Conservation (phyloP, 1,284 basidiomycete species). For the Trichosporon coremiiforme region DNA sequence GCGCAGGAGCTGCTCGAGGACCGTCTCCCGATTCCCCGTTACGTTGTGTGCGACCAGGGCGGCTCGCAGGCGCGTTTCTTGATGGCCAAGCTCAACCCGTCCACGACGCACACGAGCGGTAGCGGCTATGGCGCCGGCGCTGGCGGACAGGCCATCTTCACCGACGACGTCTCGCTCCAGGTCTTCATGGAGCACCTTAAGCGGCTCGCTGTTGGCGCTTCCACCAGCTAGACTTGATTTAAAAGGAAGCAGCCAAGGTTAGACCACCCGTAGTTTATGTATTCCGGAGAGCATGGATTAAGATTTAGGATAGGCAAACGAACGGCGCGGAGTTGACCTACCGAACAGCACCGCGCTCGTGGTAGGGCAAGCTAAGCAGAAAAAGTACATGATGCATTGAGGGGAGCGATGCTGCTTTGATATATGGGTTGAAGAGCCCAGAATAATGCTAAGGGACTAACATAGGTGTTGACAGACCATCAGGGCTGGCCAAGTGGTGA, state of each 20-base stretch:
- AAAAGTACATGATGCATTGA: conserved; percentile 17
- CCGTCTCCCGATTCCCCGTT: conserved; percentile 94
- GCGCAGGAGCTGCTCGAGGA: conserved; percentile 88
- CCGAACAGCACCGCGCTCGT: too few relatives aligned
- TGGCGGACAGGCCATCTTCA: conserved; percentile 91
- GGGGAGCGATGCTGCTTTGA: conserved; percentile 11
- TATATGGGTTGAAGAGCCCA: not conserved
- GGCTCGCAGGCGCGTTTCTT: conserved; percentile 97
- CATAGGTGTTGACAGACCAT: not conserved
- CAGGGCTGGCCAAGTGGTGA: not conserved
- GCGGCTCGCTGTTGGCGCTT: conserved; percentile 63
- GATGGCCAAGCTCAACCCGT: conserved; percentile 93
- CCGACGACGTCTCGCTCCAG: conserved; percentile 96
- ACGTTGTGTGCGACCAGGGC: conserved; percentile 97
- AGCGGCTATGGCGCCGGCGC: conserved; percentile 72
- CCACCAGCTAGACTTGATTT: conserved; percentile 43
- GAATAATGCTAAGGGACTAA: conserved; percentile 8
- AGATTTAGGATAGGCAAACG: not conserved
- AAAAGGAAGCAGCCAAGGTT: conserved; percentile 10
- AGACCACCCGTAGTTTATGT: conserved; percentile 17
- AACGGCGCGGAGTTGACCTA: too few relatives aligned
- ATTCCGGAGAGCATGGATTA: conserved; percentile 17
- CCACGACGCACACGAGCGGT: conserved; percentile 93
- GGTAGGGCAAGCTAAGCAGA: too few relatives aligned
- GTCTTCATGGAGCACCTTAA: conserved; percentile 96